phyloP scores from a whole-genome alignment of 139 green algal species.

The Monoraphidium neglectum region DNA sequence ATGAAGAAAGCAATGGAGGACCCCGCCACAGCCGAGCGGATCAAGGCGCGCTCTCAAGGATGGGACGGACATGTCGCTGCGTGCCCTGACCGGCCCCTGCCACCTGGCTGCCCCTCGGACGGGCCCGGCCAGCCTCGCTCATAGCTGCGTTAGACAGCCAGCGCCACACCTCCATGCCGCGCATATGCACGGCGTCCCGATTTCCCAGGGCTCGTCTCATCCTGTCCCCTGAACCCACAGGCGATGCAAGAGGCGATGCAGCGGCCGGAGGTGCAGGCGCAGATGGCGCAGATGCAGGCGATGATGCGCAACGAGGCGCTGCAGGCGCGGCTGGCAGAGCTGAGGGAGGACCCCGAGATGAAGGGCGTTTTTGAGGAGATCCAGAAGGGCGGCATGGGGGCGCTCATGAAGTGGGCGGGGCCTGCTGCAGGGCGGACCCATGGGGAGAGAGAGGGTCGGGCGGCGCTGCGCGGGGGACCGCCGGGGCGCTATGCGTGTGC shows the following conservation, averaged over 20 bases:
- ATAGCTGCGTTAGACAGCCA: too few species aligned
- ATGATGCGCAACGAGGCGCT: constrained; percentile 49
- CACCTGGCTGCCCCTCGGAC: too few species aligned
- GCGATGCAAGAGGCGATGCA: constrained; percentile 72
- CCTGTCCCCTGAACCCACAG: neutral
- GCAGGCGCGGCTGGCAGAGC: constrained; percentile 37
- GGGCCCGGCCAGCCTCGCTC: too few species aligned
- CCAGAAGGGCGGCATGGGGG: constrained; percentile 70
- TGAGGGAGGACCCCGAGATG: constrained; percentile 74
- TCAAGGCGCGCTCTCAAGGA: constrained; percentile 9
- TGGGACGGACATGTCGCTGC: too few species aligned
- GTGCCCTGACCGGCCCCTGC: too few species aligned
- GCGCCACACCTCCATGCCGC: too few species aligned
- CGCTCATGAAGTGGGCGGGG: constrained; percentile 55
- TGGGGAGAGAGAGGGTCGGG: too few species aligned
- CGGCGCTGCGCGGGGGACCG: too few species aligned
- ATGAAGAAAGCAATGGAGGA: constrained; percentile 12
- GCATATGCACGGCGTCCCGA: too few species aligned
- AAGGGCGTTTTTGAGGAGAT: constrained; percentile 79
- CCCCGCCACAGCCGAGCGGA: constrained; percentile 9
- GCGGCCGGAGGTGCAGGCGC: constrained; percentile 56
- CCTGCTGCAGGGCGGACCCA: neutral
- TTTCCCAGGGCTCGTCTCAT: too few species aligned
- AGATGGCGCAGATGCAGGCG: constrained; percentile 62
- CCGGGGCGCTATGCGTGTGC: too few species aligned